Evolutionary conservation across 2,329 filamentous ascomycete genomes (phyloP).

Genomic region (Didymella sp.): DNA sequence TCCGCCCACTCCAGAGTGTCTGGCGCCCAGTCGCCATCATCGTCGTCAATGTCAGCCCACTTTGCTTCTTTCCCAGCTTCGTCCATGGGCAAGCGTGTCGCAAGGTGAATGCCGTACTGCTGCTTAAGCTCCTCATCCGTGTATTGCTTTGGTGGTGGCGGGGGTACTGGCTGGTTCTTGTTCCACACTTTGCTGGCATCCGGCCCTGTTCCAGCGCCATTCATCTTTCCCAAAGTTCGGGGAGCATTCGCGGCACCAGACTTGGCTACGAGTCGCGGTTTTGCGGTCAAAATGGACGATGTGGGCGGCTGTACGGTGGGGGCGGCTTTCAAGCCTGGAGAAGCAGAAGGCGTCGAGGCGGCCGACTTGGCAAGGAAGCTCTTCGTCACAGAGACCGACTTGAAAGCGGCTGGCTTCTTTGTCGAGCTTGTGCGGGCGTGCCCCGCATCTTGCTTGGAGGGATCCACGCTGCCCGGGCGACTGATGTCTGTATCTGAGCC

Average conservation of each 20-base stretch:
- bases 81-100: slow-evolving; percentile 77
- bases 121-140: slow-evolving; percentile 85
- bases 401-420: slow-evolving; percentile 81
- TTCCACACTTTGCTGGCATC: slow-evolving; percentile 84
- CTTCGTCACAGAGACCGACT: slow-evolving; percentile 84
- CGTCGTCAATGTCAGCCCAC: slow-evolving; percentile 90
- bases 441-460: slow-evolving; percentile 63
- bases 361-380: slow-evolving; percentile 79
- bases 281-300: slow-evolving; percentile 61
- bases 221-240: slow-evolving; percentile 62
- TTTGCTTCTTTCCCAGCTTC: slow-evolving; percentile 77
- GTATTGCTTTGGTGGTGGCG: slow-evolving; percentile 78
- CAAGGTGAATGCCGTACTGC: slow-evolving; percentile 85
- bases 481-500: slow-evolving; percentile 79
- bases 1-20: slow-evolving; percentile 89
- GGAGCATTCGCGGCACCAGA: slow-evolving; percentile 66
- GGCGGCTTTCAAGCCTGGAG: slow-evolving; percentile 63
- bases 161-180: slow-evolving; percentile 79
- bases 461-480: slow-evolving; percentile 60
- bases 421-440: slow-evolving; percentile 63
- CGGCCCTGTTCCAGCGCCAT: slow-evolving; percentile 67
- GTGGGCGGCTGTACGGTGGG: slow-evolving; percentile 40
- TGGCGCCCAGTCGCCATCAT: slow-evolving; percentile 86
- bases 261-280: slow-evolving; percentile 78
- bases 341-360: slow-evolving; percentile 59